phyloP scores from a whole-genome alignment of 768 basidiomycete species.

The Pleurotus tuoliensis region DNA sequence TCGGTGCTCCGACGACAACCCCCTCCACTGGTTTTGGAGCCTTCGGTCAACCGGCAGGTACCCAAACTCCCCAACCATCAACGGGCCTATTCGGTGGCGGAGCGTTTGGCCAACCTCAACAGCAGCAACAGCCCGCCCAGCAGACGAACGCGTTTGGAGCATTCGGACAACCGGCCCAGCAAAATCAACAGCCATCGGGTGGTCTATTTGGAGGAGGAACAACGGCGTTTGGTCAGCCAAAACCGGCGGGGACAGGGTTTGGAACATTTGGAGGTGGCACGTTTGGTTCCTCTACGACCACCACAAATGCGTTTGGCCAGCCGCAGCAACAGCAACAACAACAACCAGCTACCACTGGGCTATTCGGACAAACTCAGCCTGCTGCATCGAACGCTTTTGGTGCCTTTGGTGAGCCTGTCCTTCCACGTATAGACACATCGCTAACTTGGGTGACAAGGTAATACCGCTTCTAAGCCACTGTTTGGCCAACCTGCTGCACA shows the following conservation, averaged over 20 bases:
- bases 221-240: constrained; percentile 14
- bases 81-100: constrained; percentile 32
- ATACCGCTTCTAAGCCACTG: constrained; percentile 35
- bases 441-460: constrained; percentile 24
- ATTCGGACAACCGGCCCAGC: constrained; percentile 27
- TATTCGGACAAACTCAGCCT: constrained; percentile 28
- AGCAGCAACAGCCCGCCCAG: constrained; percentile 15
- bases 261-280: constrained; percentile 10
- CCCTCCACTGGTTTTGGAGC: constrained; percentile 39
- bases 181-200: constrained; percentile 22
- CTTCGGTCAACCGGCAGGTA: constrained; percentile 44
- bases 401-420: constrained; percentile 26
- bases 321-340: constrained; percentile 30
- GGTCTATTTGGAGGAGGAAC: constrained; percentile 22
- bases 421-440: constrained; percentile 15
- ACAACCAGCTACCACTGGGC: constrained; percentile 20
- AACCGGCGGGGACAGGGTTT: constrained; percentile 6
- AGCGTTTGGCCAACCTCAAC: constrained; percentile 28
- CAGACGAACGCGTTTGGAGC: constrained; percentile 24
- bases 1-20: constrained; percentile 31
- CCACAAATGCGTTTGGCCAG: constrained; percentile 21
- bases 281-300: background rate
- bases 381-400: constrained; percentile 33
- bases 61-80: constrained; percentile 28
- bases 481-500: constrained; percentile 44